Conservation (phyloP, 164 flowering plant genomes). For the Kalanchoe fedtschenkoi region DNA sequence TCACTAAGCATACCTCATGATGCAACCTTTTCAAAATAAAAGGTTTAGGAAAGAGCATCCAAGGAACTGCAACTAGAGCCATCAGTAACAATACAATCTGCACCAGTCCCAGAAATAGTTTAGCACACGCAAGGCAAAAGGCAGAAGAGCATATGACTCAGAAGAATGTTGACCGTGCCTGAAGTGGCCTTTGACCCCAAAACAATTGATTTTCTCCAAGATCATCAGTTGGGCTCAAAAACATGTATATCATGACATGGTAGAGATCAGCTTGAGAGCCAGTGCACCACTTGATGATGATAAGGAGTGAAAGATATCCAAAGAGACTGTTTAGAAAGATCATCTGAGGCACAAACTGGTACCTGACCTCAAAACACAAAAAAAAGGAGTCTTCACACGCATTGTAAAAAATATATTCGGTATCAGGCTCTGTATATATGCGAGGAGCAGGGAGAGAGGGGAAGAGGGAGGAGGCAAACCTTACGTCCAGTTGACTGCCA, state of each 20-base stretch:
- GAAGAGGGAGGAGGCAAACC: conserved; percentile 26
- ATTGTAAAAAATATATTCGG: background rate
- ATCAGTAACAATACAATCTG: conserved; percentile 74
- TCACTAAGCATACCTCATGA: conserved; percentile 40
- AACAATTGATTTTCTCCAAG: conserved; percentile 87
- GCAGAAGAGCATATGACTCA: background rate
- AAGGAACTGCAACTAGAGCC: conserved; percentile 85
- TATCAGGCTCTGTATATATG: background rate
- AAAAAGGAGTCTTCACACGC: conserved; percentile 6
- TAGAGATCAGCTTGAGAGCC: conserved; percentile 94
- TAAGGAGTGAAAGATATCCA: conserved; percentile 89
- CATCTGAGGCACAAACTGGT: conserved; percentile 91
- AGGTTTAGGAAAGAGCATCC: conserved; percentile 98
- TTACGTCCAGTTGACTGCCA: conserved; percentile 61
- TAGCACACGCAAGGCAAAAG: conserved; percentile 5
- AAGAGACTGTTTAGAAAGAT: conserved; percentile 88
- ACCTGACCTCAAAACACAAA: conserved; percentile 32
- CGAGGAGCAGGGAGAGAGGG: background rate
- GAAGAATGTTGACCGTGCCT: conserved; percentile 27
- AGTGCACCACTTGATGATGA: conserved; percentile 86
- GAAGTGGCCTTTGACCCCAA: conserved; percentile 87
- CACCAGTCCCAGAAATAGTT: conserved; percentile 13
- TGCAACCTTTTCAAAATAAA: conserved; percentile 69
- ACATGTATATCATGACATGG: conserved; percentile 98
- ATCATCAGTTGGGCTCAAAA: conserved; percentile 81